phyloP scores from a whole-genome alignment of 495 filamentous ascomycete species.

The Penicillium simplicissimum region DNA sequence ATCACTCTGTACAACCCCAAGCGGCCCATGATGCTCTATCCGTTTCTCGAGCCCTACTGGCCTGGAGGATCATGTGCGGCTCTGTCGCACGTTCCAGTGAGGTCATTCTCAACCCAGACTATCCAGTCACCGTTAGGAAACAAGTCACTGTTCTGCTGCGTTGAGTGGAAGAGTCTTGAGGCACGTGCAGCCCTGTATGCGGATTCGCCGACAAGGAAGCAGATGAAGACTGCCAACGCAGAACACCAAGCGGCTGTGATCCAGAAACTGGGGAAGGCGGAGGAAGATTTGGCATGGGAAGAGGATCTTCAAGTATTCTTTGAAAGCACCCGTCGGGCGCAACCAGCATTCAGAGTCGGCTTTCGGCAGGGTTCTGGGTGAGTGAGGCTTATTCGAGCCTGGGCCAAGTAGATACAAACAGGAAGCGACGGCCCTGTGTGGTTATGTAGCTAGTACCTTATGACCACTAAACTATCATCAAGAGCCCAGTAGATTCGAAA shows the following conservation, averaged over 20 bases:
- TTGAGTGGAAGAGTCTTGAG: constrained; percentile 2
- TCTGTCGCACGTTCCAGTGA: not conserved
- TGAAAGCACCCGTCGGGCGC: not conserved
- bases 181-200: not conserved
- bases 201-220: not conserved
- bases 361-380: not conserved
- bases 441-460: not conserved
- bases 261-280: not conserved
- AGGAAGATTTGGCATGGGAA: not conserved
- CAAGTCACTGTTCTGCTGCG: not conserved
- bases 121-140: not conserved
- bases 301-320: not conserved
- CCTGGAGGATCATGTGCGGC: not conserved
- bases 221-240: constrained; percentile 1
- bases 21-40: not conserved
- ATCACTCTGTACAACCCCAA: not conserved
- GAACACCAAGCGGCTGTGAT: not conserved
- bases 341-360: not conserved
- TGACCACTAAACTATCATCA: not conserved
- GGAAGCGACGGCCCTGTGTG: not conserved
- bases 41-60: not conserved
- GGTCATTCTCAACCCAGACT: not conserved
- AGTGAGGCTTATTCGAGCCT: not conserved
- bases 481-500: not conserved
- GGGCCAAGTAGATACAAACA: not conserved